Evolutionary conservation across 164 flowering plant genomes (phyloP), one percentile per base, ranked within the genome.

Genomic region (Akebia trifoliata): DNA sequence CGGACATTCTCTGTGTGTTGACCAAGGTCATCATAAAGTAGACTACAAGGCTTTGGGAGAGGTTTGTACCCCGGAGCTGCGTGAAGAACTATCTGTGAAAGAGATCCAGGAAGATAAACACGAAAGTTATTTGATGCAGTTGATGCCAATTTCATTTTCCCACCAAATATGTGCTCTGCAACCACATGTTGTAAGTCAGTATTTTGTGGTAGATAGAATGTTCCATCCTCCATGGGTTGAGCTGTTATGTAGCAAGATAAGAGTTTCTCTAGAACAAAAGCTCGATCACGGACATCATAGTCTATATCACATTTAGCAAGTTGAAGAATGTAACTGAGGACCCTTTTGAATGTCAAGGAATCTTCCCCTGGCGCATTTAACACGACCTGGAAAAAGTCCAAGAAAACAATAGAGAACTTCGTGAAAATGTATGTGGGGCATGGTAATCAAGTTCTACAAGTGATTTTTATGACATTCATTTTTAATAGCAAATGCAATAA

Each of bases 61-160:
- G 97, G 87, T 65, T 84, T 94, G 70, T 93, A 93, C 20, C 97
- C 95, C 17, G 98, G 98, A 69, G 97, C 97, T 51, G 95, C 88
- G 83, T 93, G 98, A 60, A 89, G 80, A 65, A 90, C 98, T 59
- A 93, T 76, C 71, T 85, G 97, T 24, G 98, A 93, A 72, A 93
- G 95, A 75, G 98, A 89, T 20, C 98, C 98, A 56, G 98, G 98
- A 63, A 93, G 92, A 75, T 87, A 93, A 67, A 84, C 73, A 14
- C 90, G 79, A 42, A 59, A 45, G 62, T 70, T 74, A 8, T 56
- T 63, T 12, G 82, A 63, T 44, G 68, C 69, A 39, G 70, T 20
- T 12, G 69, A 62, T 8, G 60, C 36, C 44, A 63, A 58, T 59
- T 71, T 77, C 59, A 57, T 37, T 57, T 81, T 61, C 52, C 77